phyloP scores from a whole-genome alignment of 495 filamentous ascomycete genomes.

The Penicillium roqueforti region DNA sequence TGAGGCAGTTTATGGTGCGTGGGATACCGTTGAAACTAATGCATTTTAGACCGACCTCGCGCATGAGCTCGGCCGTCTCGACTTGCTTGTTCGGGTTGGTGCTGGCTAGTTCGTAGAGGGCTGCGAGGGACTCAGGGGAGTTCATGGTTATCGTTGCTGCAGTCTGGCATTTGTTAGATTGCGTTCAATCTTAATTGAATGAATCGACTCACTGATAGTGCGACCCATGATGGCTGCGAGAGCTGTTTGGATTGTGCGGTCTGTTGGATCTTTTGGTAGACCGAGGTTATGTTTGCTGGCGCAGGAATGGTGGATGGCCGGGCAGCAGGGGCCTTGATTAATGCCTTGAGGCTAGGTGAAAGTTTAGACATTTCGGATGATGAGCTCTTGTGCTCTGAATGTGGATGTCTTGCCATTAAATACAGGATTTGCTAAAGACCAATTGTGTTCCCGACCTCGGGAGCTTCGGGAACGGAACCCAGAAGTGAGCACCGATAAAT shows the following conservation, averaged over 20 bases:
- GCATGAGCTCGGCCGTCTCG: slow-evolving; percentile 67
- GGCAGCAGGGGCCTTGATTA: slow-evolving; percentile 66
- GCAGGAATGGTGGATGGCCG: slow-evolving; percentile 63
- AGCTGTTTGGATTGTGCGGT: slow-evolving; percentile 52
- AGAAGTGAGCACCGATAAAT: slow-evolving; percentile 12
- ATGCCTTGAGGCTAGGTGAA: slow-evolving; percentile 60
- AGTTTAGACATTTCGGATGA: slow-evolving; percentile 58
- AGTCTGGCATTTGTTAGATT: slow-evolving; percentile 38
- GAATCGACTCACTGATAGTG: slow-evolving; percentile 50
- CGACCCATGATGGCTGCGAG: slow-evolving; percentile 58
- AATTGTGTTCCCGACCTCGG: neutral
- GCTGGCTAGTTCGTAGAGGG: slow-evolving; percentile 52
- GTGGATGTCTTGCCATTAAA: slow-evolving; percentile 8
- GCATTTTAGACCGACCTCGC: slow-evolving; percentile 76
- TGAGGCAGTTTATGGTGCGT: slow-evolving; percentile 72
- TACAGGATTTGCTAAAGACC: neutral
- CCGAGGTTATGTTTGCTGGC: slow-evolving; percentile 51
- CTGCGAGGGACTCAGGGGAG: slow-evolving; percentile 59
- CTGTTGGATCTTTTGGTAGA: slow-evolving; percentile 56
- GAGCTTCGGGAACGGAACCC: neutral
- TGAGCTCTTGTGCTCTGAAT: neutral
- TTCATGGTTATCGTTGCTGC: slow-evolving; percentile 74
- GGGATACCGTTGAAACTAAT: slow-evolving; percentile 83
- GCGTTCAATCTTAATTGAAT: neutral
- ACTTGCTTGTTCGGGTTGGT: slow-evolving; percentile 34